A percentile compares a stretch with the other conserved stretches of the same genome.
These are phyloP conservation scores for Apophysomyces variabilis DNA, from an alignment of 371 early-diverging fungal species.

Conservation along the genomic window DNA sequence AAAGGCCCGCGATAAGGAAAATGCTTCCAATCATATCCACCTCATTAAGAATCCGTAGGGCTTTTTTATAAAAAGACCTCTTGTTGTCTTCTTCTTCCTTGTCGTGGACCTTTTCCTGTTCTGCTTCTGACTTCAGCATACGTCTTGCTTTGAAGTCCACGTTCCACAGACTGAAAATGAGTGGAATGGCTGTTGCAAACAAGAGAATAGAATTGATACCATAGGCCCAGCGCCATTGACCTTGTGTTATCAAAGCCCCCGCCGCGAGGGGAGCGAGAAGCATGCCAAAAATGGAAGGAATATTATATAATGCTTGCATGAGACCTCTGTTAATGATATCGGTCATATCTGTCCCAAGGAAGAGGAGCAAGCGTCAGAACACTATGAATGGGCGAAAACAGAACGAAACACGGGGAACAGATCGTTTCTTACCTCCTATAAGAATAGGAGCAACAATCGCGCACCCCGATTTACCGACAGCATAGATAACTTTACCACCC, in stretches of 20 bases:
- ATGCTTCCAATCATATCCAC: constrained; percentile 50
- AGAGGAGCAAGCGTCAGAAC: not conserved
- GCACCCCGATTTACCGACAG: constrained; percentile 41
- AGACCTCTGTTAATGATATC: constrained; percentile 39
- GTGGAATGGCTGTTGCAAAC: constrained; percentile 22
- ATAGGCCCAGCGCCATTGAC: constrained; percentile 36
- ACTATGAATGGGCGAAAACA: no score
- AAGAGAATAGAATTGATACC: constrained; percentile 33
- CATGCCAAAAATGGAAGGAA: constrained; percentile 37
- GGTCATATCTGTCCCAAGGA: constrained; percentile 36
- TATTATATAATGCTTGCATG: constrained; percentile 38
- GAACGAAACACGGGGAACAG: no score
- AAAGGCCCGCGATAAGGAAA: constrained; percentile 39
- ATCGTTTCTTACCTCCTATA: constrained; percentile 36
- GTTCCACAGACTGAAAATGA: constrained; percentile 25
- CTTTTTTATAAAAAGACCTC: not conserved
- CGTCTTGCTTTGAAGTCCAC: constrained; percentile 24
- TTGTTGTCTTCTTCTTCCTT: not conserved
- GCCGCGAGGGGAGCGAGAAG: constrained; percentile 34
- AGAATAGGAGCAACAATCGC: constrained; percentile 39
- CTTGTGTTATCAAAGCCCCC: constrained; percentile 21
- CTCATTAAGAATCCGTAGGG: constrained; percentile 37
- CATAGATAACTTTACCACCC: constrained; percentile 42
- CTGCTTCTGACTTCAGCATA: not conserved
- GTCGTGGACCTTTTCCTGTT: not conserved